Conservation (phyloP, 2,329 filamentous ascomycete genomes). For the Sclerotinia subarctica region DNA sequence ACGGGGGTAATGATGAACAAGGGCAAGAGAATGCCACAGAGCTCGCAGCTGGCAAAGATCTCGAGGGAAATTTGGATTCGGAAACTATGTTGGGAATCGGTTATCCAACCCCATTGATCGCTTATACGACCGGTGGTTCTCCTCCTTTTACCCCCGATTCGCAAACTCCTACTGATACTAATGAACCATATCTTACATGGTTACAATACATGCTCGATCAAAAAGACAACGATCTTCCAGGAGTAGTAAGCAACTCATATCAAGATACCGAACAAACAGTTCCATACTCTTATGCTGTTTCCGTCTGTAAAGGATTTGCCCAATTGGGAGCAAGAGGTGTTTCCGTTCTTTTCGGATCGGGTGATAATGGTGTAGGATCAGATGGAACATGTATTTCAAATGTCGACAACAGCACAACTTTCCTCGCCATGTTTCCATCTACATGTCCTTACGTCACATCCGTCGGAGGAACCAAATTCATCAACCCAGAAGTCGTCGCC, state of each 20-base stretch:
- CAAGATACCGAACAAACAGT: slow-evolving; percentile 56
- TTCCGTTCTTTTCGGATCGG: slow-evolving; percentile 50
- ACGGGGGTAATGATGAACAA: slow-evolving; percentile 23
- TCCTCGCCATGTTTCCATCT: slow-evolving; percentile 60
- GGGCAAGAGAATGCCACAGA: slow-evolving; percentile 23
- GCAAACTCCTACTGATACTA: slow-evolving; percentile 25
- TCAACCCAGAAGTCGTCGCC: slow-evolving; percentile 43
- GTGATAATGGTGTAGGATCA: slow-evolving; percentile 49
- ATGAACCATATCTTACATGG: slow-evolving; percentile 58
- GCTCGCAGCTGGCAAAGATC: slow-evolving; percentile 23
- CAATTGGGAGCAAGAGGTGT: slow-evolving; percentile 52
- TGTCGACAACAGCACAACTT: slow-evolving; percentile 54
- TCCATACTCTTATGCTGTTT: slow-evolving; percentile 49
- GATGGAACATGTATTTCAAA: slow-evolving; percentile 44
- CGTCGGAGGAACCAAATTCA: slow-evolving; percentile 50
- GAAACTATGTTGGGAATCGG: slow-evolving; percentile 52
- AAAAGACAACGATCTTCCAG: slow-evolving; percentile 42
- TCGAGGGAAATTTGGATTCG: slow-evolving; percentile 56
- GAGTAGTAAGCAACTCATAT: slow-evolving; percentile 56
- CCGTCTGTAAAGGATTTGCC: slow-evolving; percentile 52
- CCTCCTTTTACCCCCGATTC: slow-evolving; percentile 52
- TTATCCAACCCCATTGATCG: slow-evolving; percentile 51
- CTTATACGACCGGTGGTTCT: slow-evolving; percentile 53
- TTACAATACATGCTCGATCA: slow-evolving; percentile 50
- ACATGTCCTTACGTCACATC: slow-evolving; percentile 65